Conservation (phyloP, 345 rosid genomes). For the Carallia brachiata region DNA sequence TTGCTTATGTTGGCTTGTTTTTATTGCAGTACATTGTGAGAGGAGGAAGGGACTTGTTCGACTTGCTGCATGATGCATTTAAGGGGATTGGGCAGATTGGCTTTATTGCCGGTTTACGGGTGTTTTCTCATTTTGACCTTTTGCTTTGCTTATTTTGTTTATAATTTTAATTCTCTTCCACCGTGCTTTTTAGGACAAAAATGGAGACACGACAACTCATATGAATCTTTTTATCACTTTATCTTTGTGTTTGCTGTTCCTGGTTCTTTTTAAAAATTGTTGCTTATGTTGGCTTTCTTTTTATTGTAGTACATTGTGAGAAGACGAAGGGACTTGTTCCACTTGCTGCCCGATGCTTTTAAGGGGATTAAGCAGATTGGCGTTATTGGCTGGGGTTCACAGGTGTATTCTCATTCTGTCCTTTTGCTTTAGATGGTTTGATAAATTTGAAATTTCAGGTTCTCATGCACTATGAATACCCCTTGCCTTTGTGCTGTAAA, state of each 20-base stretch:
- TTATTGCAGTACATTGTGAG: conserved; percentile 73
- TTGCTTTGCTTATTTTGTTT: too few species aligned
- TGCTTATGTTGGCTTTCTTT: background rate
- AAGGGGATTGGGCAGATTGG: conserved; percentile 93
- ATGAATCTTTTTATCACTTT: too few species aligned
- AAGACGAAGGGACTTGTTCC: conserved; percentile 91
- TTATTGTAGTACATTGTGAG: conserved; percentile 73
- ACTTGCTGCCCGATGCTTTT: conserved; percentile 72
- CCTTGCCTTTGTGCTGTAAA: too few species aligned
- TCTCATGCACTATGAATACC: too few species aligned
- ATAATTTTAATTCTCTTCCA: too few species aligned
- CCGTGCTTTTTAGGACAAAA: too few species aligned
- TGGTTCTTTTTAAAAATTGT: background rate
- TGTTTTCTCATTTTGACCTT: too few species aligned
- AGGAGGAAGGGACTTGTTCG: conserved; percentile 92
- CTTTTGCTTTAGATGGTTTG: too few species aligned
- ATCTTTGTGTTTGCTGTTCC: too few species aligned
- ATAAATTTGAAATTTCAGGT: too few species aligned
- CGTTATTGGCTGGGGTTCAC: conserved; percentile 96
- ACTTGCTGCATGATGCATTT: conserved; percentile 72
- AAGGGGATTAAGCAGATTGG: conserved; percentile 94
- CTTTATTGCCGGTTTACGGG: too few species aligned
- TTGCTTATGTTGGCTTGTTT: background rate
- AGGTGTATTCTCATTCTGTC: conserved; percentile 35
- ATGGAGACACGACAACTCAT: too few species aligned